Evolutionary conservation across 2,329 filamentous ascomycete species (phyloP), one percentile per base, ranked within the genome.

Genomic region (Ceratocystis smalleyi): DNA sequence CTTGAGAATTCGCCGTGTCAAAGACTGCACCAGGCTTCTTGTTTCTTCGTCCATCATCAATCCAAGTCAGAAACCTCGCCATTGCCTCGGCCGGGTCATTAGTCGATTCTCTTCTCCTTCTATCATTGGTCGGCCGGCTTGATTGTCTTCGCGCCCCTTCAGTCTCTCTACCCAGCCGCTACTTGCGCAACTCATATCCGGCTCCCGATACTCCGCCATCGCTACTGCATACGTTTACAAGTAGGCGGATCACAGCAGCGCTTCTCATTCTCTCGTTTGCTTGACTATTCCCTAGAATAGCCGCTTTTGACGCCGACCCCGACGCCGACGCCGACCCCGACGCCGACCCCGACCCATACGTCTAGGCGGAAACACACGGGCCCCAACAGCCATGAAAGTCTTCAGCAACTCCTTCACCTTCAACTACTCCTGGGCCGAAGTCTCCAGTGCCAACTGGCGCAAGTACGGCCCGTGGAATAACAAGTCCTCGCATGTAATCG

Each of bases 401-500:
- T 97, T 97, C 73, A 89, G 89, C 70, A 95, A 90, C 72, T 79
- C 81, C 47, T 89, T 90, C 76, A 91, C 90, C 67, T 99, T 95
- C 77, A 83, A 96, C 78, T 99, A 99, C 81, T 95, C 92, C 57
- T 99, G 94, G 94, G 90, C 96, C 72, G 92, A 97, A 75, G 94
- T 99, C 43, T 96, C 91, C 30, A 91, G 90, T 15, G 91, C 89
- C 73, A 99, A 99, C 81, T 99, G 94, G 94, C 87, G 86, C 70
- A 99, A 99, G 76, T 99, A 99, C 77, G 95, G 90, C 72, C 92
- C 92, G 22, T 97, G 94, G 92, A 99, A 99, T 79, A 88, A 96
- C 75, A 94, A 96, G 77, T 91, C 89, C n/a, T 89, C 91, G 49
- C 94, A 99, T 75, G 94, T 99, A 69, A 85, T 95, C 69, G 91